These are phyloP conservation scores for Stagonosporopsis vannaccii DNA, from an alignment of 2,329 filamentous ascomycete species.

Conservation along the genomic window DNA sequence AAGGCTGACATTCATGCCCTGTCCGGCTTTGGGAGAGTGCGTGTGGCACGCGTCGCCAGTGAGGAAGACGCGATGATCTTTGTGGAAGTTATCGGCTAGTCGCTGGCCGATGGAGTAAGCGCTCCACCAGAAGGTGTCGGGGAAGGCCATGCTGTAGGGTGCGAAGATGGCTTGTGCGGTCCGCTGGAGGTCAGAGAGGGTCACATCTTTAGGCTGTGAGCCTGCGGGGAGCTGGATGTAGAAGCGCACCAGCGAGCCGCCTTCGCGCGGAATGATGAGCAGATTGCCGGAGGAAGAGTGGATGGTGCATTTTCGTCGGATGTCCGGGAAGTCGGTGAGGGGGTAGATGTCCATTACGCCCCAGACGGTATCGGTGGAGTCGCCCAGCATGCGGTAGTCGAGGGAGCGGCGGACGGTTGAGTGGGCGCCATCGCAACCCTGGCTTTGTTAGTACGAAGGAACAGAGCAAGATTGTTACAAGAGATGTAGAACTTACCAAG, in stretches of 20 bases:
- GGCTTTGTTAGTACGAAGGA: neutral
- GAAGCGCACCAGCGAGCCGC: slow-evolving; percentile 64
- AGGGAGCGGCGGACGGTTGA: slow-evolving; percentile 60
- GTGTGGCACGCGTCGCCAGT: slow-evolving; percentile 74
- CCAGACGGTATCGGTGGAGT: slow-evolving; percentile 64
- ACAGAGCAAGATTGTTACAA: neutral
- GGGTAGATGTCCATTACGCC: slow-evolving; percentile 64
- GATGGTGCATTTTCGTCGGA: slow-evolving; percentile 59
- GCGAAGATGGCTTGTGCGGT: slow-evolving; percentile 61
- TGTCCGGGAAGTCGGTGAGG: slow-evolving; percentile 59
- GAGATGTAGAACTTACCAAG: slow-evolving; percentile 31
- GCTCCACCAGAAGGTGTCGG: slow-evolving; percentile 73
- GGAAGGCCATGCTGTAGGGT: slow-evolving; percentile 63
- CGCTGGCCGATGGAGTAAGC: slow-evolving; percentile 76
- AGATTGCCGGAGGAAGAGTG: slow-evolving; percentile 57
- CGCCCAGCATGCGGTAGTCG: slow-evolving; percentile 65
- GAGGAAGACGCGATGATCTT: slow-evolving; percentile 71
- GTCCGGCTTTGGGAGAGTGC: slow-evolving; percentile 75
- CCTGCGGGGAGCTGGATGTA: slow-evolving; percentile 66
- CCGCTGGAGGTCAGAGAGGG: slow-evolving; percentile 60
- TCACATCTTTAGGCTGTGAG: slow-evolving; percentile 61
- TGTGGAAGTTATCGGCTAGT: slow-evolving; percentile 73
- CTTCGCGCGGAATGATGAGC: slow-evolving; percentile 62
- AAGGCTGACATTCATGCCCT: slow-evolving; percentile 68
- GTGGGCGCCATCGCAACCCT: slow-evolving; percentile 63